phyloP scores from a whole-genome alignment of 2,329 filamentous ascomycete genomes.

The Fusarium solani-melongenae region DNA sequence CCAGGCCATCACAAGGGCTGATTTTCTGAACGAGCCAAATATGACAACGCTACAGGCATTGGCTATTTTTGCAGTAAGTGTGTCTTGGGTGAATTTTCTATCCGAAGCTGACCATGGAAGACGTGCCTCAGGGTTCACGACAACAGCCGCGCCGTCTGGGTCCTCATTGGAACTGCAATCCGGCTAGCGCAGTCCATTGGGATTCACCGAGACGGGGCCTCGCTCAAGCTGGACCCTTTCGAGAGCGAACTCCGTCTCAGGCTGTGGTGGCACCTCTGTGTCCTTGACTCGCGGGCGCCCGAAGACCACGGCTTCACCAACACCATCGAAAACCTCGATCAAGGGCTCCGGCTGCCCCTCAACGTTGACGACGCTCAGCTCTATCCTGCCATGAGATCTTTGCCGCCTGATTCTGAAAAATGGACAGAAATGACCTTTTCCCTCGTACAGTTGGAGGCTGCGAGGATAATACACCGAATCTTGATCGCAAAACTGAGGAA shows the following conservation, averaged over 20 bases:
- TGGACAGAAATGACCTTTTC: constrained; percentile 12
- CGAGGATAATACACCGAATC: background rate
- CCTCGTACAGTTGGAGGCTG: constrained; percentile 7
- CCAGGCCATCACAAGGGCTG: constrained; percentile 1
- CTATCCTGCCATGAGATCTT: constrained; percentile 5
- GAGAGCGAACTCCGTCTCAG: constrained; percentile 18
- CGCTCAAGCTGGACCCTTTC: constrained; percentile 10
- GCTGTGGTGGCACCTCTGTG: constrained; percentile 18
- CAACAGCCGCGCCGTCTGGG: constrained; percentile 12
- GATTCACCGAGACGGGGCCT: constrained; percentile 15
- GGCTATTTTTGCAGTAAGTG: constrained; percentile 12
- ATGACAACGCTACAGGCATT: constrained; percentile 8
- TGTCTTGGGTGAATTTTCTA: background rate
- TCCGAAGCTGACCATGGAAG: background rate
- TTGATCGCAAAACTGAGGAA: background rate
- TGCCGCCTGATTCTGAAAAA: background rate
- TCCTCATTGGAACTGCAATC: constrained; percentile 14
- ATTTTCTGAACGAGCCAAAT: constrained; percentile 16
- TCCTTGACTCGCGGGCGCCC: constrained; percentile 15
- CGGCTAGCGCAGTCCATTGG: constrained; percentile 19
- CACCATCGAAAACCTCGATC: constrained; percentile 10
- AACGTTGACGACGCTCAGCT: constrained; percentile 12
- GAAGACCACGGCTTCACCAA: constrained; percentile 17
- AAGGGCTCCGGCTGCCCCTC: constrained; percentile 1
- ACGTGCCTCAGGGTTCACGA: constrained; percentile 13